Conservation (phyloP, 2,329 filamentous ascomycete genomes). For the Cladophialophora immunda region DNA sequence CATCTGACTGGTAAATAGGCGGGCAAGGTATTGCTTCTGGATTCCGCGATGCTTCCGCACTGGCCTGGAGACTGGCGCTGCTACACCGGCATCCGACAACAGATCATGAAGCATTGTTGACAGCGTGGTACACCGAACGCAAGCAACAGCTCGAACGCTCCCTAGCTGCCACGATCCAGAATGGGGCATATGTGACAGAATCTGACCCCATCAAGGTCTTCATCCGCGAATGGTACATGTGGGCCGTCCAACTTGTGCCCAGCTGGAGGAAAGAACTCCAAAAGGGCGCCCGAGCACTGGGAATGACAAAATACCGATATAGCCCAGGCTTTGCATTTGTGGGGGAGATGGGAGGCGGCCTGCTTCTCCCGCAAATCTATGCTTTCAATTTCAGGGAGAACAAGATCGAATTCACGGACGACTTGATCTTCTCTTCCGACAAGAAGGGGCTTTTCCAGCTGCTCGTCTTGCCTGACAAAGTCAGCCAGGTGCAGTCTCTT, state of each 20-base stretch:
- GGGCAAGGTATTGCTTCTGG: conserved; percentile 55
- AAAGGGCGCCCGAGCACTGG: conserved; percentile 44
- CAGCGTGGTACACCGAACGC: conserved; percentile 48
- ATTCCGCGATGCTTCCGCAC: conserved; percentile 49
- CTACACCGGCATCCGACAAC: conserved; percentile 39
- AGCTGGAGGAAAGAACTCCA: conserved; percentile 44
- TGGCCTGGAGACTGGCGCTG: conserved; percentile 50
- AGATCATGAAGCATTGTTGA: conserved; percentile 42
- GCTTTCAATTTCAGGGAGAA: conserved; percentile 37
- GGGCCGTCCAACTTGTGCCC: conserved; percentile 46
- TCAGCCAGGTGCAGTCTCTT: conserved; percentile 23
- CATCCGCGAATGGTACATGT: conserved; percentile 47
- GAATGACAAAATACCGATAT: conserved; percentile 46
- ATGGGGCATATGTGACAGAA: conserved; percentile 48
- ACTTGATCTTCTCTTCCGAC: conserved; percentile 43
- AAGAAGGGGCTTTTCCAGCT: conserved; percentile 47
- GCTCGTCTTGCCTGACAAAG: conserved; percentile 42
- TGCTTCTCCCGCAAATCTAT: conserved; percentile 49
- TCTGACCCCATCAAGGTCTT: conserved; percentile 44
- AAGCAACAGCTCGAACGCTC: conserved; percentile 51
- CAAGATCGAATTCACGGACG: conserved; percentile 45
- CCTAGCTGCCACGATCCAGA: conserved; percentile 47
- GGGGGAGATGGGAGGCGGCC: conserved; percentile 43
- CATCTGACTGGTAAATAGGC: conserved; percentile 19
- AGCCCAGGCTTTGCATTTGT: conserved; percentile 46